These are phyloP conservation scores for Aegilops sharonensis DNA, from an alignment of 176 grass and related monocot genomes.

Conservation along the genomic window DNA sequence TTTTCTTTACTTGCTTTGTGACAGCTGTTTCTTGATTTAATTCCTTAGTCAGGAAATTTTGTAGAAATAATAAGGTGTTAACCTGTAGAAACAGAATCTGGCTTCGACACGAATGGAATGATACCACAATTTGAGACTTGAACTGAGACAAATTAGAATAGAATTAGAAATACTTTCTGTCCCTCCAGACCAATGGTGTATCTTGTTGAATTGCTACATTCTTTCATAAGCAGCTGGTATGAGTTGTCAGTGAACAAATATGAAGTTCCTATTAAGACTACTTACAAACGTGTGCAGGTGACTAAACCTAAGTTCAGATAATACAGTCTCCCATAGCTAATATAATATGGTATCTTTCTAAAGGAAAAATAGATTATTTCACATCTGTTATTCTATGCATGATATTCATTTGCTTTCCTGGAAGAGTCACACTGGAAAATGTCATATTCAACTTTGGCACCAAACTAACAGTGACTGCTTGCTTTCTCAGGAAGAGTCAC, in stretches of 20 bases:
- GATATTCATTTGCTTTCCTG: slow-evolving; percentile 36
- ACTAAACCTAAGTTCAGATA: background rate
- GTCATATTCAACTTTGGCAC: slow-evolving; percentile 88
- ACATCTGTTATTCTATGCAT: slow-evolving; percentile 8
- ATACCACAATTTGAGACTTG: background rate
- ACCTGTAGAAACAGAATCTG: background rate
- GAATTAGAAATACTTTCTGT: background rate
- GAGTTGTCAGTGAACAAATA: background rate
- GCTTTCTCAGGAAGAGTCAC: slow-evolving; percentile 80
- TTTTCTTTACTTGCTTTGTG: slow-evolving; percentile 14
- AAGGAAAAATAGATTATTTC: background rate
- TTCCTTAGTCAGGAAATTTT: background rate
- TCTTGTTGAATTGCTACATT: background rate
- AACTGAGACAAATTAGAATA: background rate
- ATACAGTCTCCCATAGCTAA: background rate
- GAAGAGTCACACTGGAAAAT: slow-evolving; percentile 71
- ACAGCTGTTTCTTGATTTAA: background rate
- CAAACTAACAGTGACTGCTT: slow-evolving; percentile 39
- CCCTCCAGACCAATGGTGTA: background rate
- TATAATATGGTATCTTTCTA: slow-evolving; percentile 2
- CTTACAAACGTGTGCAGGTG: background rate
- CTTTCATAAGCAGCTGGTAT: slow-evolving; percentile 5
- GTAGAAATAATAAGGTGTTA: slow-evolving; percentile 17
- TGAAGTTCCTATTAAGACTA: background rate
- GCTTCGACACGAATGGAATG: background rate